Base-by-base conservation (phyloP, 768 basidiomycete species). In the Coprinopsis strossmayeri region DNA sequence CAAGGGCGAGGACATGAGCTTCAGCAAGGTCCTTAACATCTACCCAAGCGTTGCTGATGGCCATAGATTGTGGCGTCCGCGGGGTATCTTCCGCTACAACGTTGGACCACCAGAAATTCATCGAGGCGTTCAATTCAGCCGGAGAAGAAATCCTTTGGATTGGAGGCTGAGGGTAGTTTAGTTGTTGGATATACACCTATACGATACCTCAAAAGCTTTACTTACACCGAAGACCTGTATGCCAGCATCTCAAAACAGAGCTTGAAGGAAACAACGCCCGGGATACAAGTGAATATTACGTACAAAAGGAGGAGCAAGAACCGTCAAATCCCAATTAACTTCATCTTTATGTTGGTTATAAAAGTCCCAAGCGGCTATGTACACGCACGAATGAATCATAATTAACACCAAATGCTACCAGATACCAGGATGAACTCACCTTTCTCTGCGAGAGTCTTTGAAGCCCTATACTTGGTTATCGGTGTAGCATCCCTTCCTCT, bases 391-490 rank as follows among this genome's bases (percentile, higher is more conserved):
- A 15, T 7, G 7, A 7, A 32, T 7, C 30, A 32, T 32, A 15
- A 32, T 32, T 15, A 32, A 7, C 30, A 7, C 30, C 7, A 32
- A 15, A 32, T n/a, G n/a, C 30, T 7, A 32, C 9, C 9, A 15
- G 30, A 15, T 7, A 32, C 9, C 30, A 32, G n/a, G n/a, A 32
- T 32, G 18, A n/a, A 20, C 30, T 46, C 45, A 75, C 79, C 71
- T 63, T 66, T 69, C 62, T 89, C 87, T 0, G 82, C 80, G 2
- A 84, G 66, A 2, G 70, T 72, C 66, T 88, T 87, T 18, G 76
- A 77, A 2, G 81, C 79, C 17, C 68, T 55, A 59, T 88, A 87
- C 54, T 73, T 77, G 15, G 59, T 48, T 3, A 57, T 50, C 2
- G 50, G 50, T 0, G 60, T 48, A 0, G 76, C 74, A 1, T 71